Evolutionary conservation across 108 stramenopile species (phyloP).

Genomic region (Skeletonema menzelii): DNA sequence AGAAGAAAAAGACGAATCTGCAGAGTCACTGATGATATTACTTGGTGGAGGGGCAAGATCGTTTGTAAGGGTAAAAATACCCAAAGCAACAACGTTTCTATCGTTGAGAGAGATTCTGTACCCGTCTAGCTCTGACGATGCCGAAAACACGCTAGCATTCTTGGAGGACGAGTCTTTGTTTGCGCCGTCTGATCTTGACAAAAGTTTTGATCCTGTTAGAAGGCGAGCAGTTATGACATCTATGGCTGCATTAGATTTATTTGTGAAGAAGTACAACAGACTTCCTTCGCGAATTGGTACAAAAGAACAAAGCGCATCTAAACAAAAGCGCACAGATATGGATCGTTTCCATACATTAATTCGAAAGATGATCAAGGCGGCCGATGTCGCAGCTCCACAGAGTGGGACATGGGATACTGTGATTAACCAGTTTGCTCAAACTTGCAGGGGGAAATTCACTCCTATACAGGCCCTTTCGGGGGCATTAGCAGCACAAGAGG

Average conservation of each 20-base stretch:
- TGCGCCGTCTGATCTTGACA: conserved; percentile 85
- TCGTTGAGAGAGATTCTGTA: conserved; percentile 56
- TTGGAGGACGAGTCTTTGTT: conserved; percentile 55
- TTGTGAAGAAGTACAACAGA: conserved; percentile 49
- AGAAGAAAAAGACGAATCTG: conserved; percentile 6
- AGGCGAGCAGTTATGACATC: conserved; percentile 58
- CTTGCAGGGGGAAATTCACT: conserved; percentile 75
- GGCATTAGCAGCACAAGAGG: conserved; percentile 86
- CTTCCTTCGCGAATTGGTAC: conserved; percentile 40
- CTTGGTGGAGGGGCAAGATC: conserved; percentile 33
- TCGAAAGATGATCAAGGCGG: conserved; percentile 10
- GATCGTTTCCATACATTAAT: conserved; percentile 37
- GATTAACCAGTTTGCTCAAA: conserved; percentile 41
- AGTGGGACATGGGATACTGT: conserved; percentile 19
- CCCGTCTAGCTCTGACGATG: conserved; percentile 8
- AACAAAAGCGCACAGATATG: conserved; percentile 41
- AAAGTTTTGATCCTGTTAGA: conserved; percentile 73
- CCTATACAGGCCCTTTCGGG: conserved; percentile 80
- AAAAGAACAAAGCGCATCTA: conserved; percentile 11
- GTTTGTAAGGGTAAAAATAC: conserved; percentile 69
- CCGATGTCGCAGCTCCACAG: conserved; percentile 2
- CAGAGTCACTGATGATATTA: conserved; percentile 18
- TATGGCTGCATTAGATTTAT: conserved; percentile 65
- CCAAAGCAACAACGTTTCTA: conserved; percentile 53
- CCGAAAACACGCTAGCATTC: not conserved